Evolutionary conservation across 2,329 filamentous ascomycete species (phyloP), one percentile per base, ranked within the genome.

Genomic region (Apiospora sp.): DNA sequence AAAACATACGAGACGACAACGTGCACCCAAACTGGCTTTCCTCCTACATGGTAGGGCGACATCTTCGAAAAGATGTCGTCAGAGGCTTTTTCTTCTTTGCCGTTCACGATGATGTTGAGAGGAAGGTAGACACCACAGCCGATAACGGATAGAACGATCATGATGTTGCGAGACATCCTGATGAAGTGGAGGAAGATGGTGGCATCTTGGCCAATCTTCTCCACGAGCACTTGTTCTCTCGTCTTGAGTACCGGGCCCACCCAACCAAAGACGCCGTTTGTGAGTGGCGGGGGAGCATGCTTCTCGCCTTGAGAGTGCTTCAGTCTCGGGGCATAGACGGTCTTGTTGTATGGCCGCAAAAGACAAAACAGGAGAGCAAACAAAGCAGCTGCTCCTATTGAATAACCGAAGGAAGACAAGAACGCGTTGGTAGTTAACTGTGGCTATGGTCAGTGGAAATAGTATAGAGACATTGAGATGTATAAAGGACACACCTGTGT

Each of bases 251-350:
- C 85, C 0, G 96, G 95, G 30, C 87, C 86, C 41, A 97, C 82
- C 96, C 96, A 99, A 67, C 94, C 92, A 81, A 97, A 95, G 14
- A 96, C 85, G n/a, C 94, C 93, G 80, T 93, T 97, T 72, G 93
- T 94, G 78, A 98, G 88, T 0, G 93, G 91, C 14, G 96, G 96
- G 24, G 96, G 96, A 12, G 93, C 90, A 84, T 98, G 95, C 82
- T 93, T 94, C 77, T 94, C 91, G 81, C 98, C 96, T 80, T 94
- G 93, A 13, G 58, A 41, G 86, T 98, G 92, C 81, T 97, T 97
- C 68, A 97, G 87, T 81, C 97, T 96, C 58, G 96, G 96, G 4
- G 96, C 95, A 83, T 99, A 99, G 68, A 99, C 94, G 77, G 96
- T 90, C 72, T 92, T 93, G 82, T 98, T 96, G 83, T 95, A 95